A percentile compares a stretch with the other conserved stretches of the same genome.
Evolutionary conservation across 2,329 filamentous ascomycete genomes (phyloP).

Genomic region (Microdochium bolleyi): DNA sequence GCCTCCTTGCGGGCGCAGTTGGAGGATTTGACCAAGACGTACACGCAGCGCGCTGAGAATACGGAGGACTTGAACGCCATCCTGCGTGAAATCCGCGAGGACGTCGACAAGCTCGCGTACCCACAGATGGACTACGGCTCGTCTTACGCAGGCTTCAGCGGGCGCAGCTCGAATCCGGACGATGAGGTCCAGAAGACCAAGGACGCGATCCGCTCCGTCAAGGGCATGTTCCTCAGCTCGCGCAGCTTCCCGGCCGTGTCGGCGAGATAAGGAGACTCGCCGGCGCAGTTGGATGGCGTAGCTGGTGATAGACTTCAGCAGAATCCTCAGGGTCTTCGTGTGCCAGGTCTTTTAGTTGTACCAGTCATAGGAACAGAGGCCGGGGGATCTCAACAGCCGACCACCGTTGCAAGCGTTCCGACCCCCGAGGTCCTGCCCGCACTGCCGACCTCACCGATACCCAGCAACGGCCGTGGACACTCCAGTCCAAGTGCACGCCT

Average conservation of each 20-base stretch:
- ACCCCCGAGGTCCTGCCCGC: too few species aligned
- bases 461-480: too few species aligned
- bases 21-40: slow-evolving; percentile 32
- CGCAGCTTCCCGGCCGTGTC: slow-evolving; percentile 57
- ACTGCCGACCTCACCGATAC: too few species aligned
- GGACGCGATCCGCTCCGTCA: slow-evolving; percentile 69
- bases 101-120: slow-evolving; percentile 55
- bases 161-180: slow-evolving; percentile 42
- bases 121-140: slow-evolving; percentile 28
- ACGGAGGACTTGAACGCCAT: slow-evolving; percentile 42
- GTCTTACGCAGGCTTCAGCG: slow-evolving; percentile 30
- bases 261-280: slow-evolving; percentile 13
- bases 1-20: slow-evolving; percentile 31
- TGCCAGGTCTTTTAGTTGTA: too few species aligned
- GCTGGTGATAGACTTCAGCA: too few species aligned
- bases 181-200: slow-evolving; percentile 69
- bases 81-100: slow-evolving; percentile 53
- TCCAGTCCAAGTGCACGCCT: too few species aligned
- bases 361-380: too few species aligned
- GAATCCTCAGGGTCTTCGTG: too few species aligned
- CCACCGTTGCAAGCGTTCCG: too few species aligned
- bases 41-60: slow-evolving; percentile 35
- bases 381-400: too few species aligned
- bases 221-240: slow-evolving; percentile 68
- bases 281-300: not conserved